Evolutionary conservation across 2,329 filamentous ascomycete species (phyloP).

Genomic region (Akanthomyces lecanii): DNA sequence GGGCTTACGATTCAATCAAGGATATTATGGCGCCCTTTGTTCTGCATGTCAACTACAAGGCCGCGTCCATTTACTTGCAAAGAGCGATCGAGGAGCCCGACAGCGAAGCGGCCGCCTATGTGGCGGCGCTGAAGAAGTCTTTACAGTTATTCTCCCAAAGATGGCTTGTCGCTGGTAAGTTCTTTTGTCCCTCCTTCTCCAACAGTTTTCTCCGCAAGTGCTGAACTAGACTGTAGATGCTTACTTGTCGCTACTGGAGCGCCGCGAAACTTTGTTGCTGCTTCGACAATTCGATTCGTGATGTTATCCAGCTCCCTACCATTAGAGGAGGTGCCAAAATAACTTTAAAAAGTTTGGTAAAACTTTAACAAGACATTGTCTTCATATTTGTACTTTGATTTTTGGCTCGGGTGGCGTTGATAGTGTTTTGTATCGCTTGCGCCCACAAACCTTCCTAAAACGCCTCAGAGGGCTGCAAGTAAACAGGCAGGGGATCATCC

Average conservation of each 20-base stretch:
- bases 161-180: conserved; percentile 12
- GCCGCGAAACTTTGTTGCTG: conserved; percentile 8
- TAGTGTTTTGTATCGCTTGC: too few species aligned
- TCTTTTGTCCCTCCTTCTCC: neutral
- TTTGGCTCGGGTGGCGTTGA: too few species aligned
- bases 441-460: too few species aligned
- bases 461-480: too few species aligned
- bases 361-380: too few species aligned
- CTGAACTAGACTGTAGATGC: neutral
- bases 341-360: too few species aligned
- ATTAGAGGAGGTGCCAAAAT: too few species aligned
- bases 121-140: conserved; percentile 1
- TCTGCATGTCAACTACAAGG: conserved; percentile 11
- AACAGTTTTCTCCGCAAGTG: neutral
- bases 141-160: neutral
- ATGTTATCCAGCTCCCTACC: neutral
- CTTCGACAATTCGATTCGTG: neutral
- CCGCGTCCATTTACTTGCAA: conserved; percentile 6
- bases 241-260: neutral
- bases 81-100: neutral
- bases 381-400: too few species aligned
- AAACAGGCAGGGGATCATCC: too few species aligned
- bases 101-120: neutral
- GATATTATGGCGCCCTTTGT: conserved; percentile 1
- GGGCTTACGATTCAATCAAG: neutral